phyloP scores from a whole-genome alignment of 1,284 basidiomycete species.

The Trametes sp. region DNA sequence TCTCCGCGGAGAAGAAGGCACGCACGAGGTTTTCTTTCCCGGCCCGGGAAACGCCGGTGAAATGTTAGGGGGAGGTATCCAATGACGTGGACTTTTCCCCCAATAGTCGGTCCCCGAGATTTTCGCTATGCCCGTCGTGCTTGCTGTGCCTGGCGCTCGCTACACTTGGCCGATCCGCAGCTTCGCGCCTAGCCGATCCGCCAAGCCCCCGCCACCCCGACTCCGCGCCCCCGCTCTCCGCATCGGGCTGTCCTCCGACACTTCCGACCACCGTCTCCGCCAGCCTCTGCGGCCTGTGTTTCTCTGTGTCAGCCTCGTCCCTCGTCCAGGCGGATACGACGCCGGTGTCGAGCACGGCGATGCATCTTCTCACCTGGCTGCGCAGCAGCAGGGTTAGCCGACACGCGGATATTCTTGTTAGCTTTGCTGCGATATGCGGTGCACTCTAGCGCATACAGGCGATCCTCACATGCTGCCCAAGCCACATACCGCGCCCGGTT shows the following conservation, averaged over 20 bases:
- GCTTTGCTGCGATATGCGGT: not conserved
- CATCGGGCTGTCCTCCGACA: not conserved
- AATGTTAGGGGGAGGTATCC: too few relatives aligned
- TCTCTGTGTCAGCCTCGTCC: not conserved
- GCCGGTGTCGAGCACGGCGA: too few relatives aligned
- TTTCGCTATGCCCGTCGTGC: too few relatives aligned
- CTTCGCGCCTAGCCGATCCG: not conserved
- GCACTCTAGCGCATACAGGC: not conserved
- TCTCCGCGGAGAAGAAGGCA: too few relatives aligned
- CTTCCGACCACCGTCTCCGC: not conserved
- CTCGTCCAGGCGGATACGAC: not conserved
- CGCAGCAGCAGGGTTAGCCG: not conserved
- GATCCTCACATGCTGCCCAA: not conserved
- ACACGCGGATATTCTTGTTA: not conserved
- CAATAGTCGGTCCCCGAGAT: too few relatives aligned
- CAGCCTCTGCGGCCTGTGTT: not conserved
- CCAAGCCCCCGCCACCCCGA: not conserved
- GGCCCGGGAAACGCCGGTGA: too few relatives aligned
- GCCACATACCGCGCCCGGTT: not conserved
- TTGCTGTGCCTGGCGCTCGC: not conserved
- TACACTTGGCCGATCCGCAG: not conserved
- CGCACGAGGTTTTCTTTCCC: too few relatives aligned
- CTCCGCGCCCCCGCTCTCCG: not conserved
- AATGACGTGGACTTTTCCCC: too few relatives aligned
- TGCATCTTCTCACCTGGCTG: not conserved